phyloP scores from a whole-genome alignment of 768 basidiomycete species.

The Cystofilobasidium bisporidii region DNA sequence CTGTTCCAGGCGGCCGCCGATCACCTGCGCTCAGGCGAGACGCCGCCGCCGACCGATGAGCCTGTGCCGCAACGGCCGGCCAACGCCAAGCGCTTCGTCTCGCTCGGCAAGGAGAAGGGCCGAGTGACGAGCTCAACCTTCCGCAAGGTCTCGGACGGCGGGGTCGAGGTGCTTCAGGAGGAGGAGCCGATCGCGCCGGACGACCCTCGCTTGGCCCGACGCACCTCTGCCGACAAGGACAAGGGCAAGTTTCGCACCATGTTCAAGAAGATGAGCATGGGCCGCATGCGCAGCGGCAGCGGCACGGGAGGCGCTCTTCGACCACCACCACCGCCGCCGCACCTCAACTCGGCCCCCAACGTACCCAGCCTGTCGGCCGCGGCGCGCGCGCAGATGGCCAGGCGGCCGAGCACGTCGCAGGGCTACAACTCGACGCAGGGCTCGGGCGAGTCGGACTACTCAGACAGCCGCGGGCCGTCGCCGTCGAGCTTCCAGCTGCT shows the following conservation, averaged over 20 bases:
- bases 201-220: background rate
- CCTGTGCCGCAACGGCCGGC: background rate
- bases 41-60: background rate
- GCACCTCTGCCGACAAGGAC: conserved; percentile 43
- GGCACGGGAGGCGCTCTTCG: background rate
- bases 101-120: conserved; percentile 11
- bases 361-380: background rate
- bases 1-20: conserved; percentile 11
- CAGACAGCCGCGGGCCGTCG: background rate
- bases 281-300: conserved; percentile 54
- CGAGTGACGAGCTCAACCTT: background rate
- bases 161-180: conserved; percentile 6
- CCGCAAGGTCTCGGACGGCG: conserved; percentile 12
- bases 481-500: conserved; percentile 3
- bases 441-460: background rate
- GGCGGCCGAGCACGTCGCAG: conserved; percentile 12
- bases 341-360: conserved; percentile 17
- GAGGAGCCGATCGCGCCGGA: background rate
- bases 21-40: background rate
- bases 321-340: conserved; percentile 9
- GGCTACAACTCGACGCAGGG: background rate
- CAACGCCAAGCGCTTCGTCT: conserved; percentile 10
- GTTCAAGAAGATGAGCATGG: conserved; percentile 97
- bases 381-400: background rate
- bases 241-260: conserved; percentile 75